These are phyloP conservation scores for Cercospora sp. DNA, from an alignment of 2,329 filamentous ascomycete species.

Conservation along the genomic window DNA sequence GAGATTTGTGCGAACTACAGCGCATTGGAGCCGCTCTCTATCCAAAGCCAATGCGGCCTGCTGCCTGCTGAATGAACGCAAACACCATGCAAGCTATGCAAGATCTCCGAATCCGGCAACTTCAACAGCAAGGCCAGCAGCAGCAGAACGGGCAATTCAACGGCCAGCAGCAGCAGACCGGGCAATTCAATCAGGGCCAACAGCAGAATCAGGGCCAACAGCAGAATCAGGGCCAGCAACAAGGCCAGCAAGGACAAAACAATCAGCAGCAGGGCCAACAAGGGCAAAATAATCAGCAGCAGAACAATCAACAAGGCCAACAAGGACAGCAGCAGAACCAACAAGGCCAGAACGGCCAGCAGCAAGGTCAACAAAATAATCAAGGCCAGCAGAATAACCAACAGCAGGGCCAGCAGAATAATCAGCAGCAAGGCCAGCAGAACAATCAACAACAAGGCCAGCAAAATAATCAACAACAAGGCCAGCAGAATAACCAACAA, in stretches of 20 bases:
- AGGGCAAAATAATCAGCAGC: background rate
- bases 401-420: background rate
- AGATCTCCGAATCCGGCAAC: background rate
- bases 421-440: background rate
- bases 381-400: background rate
- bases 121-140: conserved; percentile 8
- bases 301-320: background rate
- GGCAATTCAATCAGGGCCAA: background rate
- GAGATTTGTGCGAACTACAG: background rate
- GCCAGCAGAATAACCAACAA: background rate
- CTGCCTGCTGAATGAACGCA: background rate
- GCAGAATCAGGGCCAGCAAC: background rate
- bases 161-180: background rate
- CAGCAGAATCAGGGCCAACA: conserved; percentile 1
- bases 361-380: conserved; percentile 1
- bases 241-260: background rate
- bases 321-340: background rate
- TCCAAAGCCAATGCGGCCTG: background rate
- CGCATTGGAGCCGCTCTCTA: background rate
- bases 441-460: background rate
- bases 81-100: background rate
- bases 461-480: background rate
- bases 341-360: background rate
- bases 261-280: background rate
- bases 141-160: conserved; percentile 3